Evolutionary conservation across 2,329 filamentous ascomycete genomes (phyloP), one percentile per base, ranked within the genome.

Genomic region (Raffaelea arxii): DNA sequence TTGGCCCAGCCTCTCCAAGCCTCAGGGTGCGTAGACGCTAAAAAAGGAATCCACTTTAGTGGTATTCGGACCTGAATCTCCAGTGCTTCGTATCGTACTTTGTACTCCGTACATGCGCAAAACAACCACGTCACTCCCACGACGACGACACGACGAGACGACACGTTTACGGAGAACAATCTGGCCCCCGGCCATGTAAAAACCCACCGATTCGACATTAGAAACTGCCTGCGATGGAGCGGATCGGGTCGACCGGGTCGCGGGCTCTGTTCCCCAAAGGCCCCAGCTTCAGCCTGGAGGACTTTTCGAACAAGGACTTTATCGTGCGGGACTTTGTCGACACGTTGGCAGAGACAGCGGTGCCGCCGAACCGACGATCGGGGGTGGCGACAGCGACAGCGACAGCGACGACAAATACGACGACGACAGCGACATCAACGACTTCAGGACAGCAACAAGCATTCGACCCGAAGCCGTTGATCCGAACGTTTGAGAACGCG

Each of bases 271-370:
- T 86, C 61, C 83, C 84, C 48, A 80, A 80, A 63, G 86, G 83
- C 35, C 86, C 87, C 50, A 84, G 76, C 63, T 96, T 96, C 69
- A 87, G 81, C 10, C 74, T 97, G 51, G 87, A 95, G 39, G 89
- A 90, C 67, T 88, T 90, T 65, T 86, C 86, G 48, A 86, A 75
- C 62, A 86, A 86, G 58, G 92, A 97, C 67, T 98, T 97, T 60
- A 96, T 97, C 53, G 91, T 97, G 54, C 89, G 94, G 59, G 92
- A 98, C 68, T 98, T 98, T 62, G 83, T 98, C 57, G 94, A 98
- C 63, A 80, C 83, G 44, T 80, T 98, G 48, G 92, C 91, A 43
- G 90, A 97, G 53, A 85, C 75, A 55, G 86, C 88, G 21, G 77
- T 88, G 30, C 82, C 86, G n/a, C 72, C 75, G 21, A 86, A 82